Percentiles rank a stretch among this genome's conserved stretches.
Evolutionary conservation across 805 yeast species (phyloP).

Genomic region (Starmera caribaea): DNA sequence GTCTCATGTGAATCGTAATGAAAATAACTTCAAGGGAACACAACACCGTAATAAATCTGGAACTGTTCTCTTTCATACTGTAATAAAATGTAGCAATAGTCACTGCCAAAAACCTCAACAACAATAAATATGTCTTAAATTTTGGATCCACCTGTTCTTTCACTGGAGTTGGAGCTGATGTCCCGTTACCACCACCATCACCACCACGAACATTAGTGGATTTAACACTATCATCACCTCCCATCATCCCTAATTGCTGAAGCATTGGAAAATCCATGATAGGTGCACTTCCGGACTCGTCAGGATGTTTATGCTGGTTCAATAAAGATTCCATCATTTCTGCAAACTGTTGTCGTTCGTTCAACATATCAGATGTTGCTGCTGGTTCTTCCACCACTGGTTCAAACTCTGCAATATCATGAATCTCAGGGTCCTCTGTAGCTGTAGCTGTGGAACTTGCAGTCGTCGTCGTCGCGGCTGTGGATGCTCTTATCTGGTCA

Average conservation of each 20-base stretch:
- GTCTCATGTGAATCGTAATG: no score
- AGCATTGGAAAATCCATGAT: no score
- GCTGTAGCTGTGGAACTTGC: constrained; percentile 10
- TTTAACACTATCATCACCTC: background rate
- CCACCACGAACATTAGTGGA: background rate
- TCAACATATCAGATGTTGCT: background rate
- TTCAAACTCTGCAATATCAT: constrained; percentile 7
- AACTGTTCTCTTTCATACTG: no score
- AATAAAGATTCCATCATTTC: constrained; percentile 11
- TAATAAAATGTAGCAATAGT: no score
- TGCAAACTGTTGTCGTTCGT: constrained; percentile 13
- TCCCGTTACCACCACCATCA: background rate
- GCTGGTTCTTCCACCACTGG: background rate
- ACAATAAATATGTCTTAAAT: no score
- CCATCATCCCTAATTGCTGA: background rate
- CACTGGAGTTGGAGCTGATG: no score
- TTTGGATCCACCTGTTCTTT: no score
- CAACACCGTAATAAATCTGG: no score
- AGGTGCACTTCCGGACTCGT: background rate
- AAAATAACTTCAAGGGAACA: no score
- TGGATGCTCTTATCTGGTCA: background rate
- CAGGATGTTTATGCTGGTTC: constrained; percentile 6
- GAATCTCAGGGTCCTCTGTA: constrained; percentile 7
- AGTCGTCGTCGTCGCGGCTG: background rate
- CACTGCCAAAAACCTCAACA: no score